Evolutionary conservation across 495 filamentous ascomycete genomes (phyloP).

Genomic region (Evansstolkia leycettana): DNA sequence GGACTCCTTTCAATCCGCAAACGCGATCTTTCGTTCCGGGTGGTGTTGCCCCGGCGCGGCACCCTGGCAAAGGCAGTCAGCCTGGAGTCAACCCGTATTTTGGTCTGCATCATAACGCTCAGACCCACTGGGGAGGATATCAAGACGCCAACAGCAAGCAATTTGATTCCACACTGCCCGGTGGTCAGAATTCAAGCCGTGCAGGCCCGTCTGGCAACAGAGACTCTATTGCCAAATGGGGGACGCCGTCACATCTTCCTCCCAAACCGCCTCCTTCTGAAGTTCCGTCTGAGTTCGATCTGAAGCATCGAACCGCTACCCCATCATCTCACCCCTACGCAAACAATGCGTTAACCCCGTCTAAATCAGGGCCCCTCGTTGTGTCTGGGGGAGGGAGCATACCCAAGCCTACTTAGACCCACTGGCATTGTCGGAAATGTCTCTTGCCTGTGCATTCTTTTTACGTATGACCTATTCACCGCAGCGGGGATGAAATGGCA

Average conservation of each 20-base stretch:
- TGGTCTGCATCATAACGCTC: slow-evolving; percentile 12
- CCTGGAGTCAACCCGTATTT: slow-evolving; percentile 20
- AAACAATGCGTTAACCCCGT: slow-evolving; percentile 9
- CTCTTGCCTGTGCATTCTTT: slow-evolving; percentile 1
- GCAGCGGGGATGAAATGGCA: not conserved
- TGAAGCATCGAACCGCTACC: slow-evolving; percentile 19
- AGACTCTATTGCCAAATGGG: slow-evolving; percentile 42
- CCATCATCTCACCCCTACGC: slow-evolving; percentile 13
- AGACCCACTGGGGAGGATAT: slow-evolving; percentile 22
- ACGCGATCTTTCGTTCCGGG: slow-evolving; percentile 79
- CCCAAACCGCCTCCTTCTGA: slow-evolving; percentile 44
- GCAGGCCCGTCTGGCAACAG: slow-evolving; percentile 11
- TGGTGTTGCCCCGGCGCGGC: slow-evolving; percentile 15
- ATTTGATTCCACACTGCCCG: slow-evolving; percentile 9
- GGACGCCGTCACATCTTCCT: slow-evolving; percentile 40
- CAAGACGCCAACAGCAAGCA: slow-evolving; percentile 19
- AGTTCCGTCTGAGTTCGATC: slow-evolving; percentile 31
- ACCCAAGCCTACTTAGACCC: slow-evolving; percentile 14
- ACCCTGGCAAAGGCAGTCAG: slow-evolving; percentile 18
- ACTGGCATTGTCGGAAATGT: too few relatives aligned
- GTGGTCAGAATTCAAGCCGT: slow-evolving; percentile 9
- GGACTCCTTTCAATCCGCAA: slow-evolving; percentile 84
- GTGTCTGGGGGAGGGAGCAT: slow-evolving; percentile 24
- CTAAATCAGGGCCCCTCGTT: slow-evolving; percentile 29
- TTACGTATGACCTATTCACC: slow-evolving; percentile 9